Conservation (phyloP, 202 grass and related monocot species). For the Eragrostis tef region DNA sequence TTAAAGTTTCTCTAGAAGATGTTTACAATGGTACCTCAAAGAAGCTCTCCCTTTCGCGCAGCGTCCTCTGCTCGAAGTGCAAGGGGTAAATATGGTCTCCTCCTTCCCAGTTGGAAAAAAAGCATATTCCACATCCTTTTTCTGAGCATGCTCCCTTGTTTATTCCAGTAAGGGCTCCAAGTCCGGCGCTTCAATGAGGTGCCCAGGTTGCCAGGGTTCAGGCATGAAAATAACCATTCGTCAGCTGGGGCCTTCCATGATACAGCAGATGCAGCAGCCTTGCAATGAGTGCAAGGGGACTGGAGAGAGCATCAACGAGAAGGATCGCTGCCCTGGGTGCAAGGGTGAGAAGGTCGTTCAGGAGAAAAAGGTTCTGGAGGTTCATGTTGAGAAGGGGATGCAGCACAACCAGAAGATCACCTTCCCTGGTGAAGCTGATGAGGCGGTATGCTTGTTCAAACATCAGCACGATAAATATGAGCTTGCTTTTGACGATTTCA, state of each 20-base stretch:
- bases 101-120: background rate
- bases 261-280: conserved; percentile 90
- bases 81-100: conserved; percentile 61
- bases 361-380: conserved; percentile 93
- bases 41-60: conserved; percentile 86
- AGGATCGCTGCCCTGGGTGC: conserved; percentile 80
- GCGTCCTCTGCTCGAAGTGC: conserved; percentile 77
- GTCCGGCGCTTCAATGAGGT: conserved; percentile 88
- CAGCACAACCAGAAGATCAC: conserved; percentile 86
- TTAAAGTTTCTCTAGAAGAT: conserved; percentile 89
- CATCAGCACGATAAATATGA: background rate
- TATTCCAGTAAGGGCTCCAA: conserved; percentile 88
- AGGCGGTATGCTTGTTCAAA: conserved; percentile 65
- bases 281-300: conserved; percentile 95
- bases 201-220: conserved; percentile 87
- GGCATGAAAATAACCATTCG: conserved; percentile 93
- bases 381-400: conserved; percentile 93
- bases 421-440: conserved; percentile 95
- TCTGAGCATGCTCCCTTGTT: conserved; percentile 22
- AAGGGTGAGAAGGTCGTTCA: conserved; percentile 87
- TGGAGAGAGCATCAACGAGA: conserved; percentile 81
- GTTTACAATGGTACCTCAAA: conserved; percentile 89
- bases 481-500: background rate
- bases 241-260: conserved; percentile 87
- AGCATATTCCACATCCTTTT: conserved; percentile 1